Evolutionary conservation across 345 rosid species (phyloP).

Genomic region (Ceriops tagal): DNA sequence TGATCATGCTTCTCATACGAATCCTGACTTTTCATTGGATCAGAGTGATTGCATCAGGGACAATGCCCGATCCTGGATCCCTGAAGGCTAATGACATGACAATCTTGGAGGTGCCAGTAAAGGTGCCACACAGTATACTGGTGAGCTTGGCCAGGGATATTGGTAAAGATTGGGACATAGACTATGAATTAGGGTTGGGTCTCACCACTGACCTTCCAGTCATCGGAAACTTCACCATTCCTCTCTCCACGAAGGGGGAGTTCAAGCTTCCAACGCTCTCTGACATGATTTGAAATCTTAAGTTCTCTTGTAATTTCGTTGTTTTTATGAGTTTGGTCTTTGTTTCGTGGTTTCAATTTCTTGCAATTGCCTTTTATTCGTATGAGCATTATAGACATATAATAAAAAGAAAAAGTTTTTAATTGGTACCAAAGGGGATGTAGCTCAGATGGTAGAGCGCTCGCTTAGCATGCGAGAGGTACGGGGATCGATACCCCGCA

Average conservation of each 20-base stretch:
- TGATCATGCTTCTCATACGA: too few relatives aligned
- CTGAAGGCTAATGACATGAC: slow-evolving; percentile 56
- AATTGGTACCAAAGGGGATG: slow-evolving; percentile 34
- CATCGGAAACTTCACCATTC: slow-evolving; percentile 64
- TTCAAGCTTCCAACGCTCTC: slow-evolving; percentile 70
- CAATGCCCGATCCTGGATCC: slow-evolving; percentile 84
- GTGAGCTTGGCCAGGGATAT: slow-evolving; percentile 62
- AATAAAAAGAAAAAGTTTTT: too few relatives aligned
- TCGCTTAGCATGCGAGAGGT: slow-evolving; percentile 93
- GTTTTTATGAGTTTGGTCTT: too few relatives aligned
- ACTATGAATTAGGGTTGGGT: slow-evolving; percentile 61
- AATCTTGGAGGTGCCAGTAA: slow-evolving; percentile 53
- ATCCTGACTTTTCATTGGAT: background rate
- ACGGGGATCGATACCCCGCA: slow-evolving; percentile 86
- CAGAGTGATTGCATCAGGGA: slow-evolving; percentile 79
- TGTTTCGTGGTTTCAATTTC: too few relatives aligned
- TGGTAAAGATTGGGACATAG: slow-evolving; percentile 74
- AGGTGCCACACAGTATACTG: slow-evolving; percentile 60
- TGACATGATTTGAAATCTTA: slow-evolving; percentile 36
- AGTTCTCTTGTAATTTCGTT: background rate
- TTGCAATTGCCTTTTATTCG: too few relatives aligned
- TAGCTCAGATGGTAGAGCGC: slow-evolving; percentile 93
- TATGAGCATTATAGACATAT: too few relatives aligned
- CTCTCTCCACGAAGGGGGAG: slow-evolving; percentile 68
- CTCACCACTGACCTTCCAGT: slow-evolving; percentile 71